Evolutionary conservation across 2,329 filamentous ascomycete species (phyloP), one percentile per base, ranked within the genome.

Genomic region (Trichoderma sp.): DNA sequence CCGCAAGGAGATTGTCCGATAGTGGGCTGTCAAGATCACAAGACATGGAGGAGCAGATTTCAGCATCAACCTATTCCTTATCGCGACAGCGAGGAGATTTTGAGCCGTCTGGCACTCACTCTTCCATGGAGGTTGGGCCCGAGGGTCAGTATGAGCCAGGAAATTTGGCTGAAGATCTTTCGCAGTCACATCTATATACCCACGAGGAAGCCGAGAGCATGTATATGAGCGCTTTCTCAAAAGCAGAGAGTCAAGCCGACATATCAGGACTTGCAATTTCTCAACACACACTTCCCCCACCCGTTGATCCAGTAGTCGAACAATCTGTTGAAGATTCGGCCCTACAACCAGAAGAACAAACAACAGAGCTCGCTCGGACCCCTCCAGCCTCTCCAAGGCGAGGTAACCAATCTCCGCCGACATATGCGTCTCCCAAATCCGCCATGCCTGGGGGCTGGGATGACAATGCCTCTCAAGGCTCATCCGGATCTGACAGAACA

Each of bases 141-240:
- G 39, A 36, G 47, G 26, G 20, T 17, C 20, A 15, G 0, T 28
- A 28, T 12, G 57, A 23, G 30, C 11, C 39, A 12, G 68, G 53
- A 15, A 69, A 71, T 5, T 75, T 75, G 28, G 65, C 72, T 4
- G 85, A 88, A 39, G 88, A 91, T 72, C 82, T 92, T 23, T 81
- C 87, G 3, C 83, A 88, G 73, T 95, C 93, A 6, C 90, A 88
- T 53, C 77, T 94, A 1, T 95, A 92, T 77, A 93, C 88, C 43
- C 92, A 94, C 72, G 92, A 94, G 73, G 92, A 95, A 73, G 93
- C 92, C 0, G 90, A 93, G 77, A 96, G 93, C 79, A 93, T 97
- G 90, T 97, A 96, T 76, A 91, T 94, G 90, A 95, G 90, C 73
- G 90, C 90, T 1, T 87, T 91, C 66, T 91, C 89, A 2, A 81